These are phyloP conservation scores for Pseudogymnoascus sp. DNA, from an alignment of 2,329 filamentous ascomycete species.

Conservation along the genomic window DNA sequence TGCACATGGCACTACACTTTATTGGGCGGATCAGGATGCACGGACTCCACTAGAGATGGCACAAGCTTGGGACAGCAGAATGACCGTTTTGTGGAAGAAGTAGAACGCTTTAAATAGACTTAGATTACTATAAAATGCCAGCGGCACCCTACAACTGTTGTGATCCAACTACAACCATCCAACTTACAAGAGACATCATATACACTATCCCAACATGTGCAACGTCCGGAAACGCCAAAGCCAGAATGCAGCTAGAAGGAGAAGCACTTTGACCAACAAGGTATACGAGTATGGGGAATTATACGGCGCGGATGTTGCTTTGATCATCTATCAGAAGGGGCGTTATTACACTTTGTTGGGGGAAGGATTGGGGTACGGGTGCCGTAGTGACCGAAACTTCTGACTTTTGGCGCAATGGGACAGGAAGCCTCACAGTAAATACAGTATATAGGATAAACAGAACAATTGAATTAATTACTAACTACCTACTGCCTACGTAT, in stretches of 20 bases:
- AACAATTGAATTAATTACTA: too few species aligned
- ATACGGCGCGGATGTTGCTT: too few species aligned
- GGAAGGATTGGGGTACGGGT: too few species aligned
- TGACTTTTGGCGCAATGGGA: background rate
- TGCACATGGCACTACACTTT: background rate
- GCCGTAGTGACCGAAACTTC: background rate
- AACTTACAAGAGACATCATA: background rate
- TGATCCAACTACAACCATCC: background rate
- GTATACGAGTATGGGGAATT: too few species aligned
- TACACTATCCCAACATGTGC: background rate
- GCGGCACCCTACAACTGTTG: background rate
- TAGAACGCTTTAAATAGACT: too few species aligned
- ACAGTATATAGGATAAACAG: too few species aligned
- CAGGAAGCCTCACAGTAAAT: too few species aligned
- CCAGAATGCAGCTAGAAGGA: too few species aligned
- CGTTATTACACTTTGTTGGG: constrained; percentile 4
- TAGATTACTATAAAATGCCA: background rate
- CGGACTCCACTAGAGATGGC: background rate
- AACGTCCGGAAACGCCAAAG: background rate
- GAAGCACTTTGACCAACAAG: too few species aligned
- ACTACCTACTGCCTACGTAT: too few species aligned
- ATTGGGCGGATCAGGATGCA: background rate
- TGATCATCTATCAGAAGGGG: constrained; percentile 12
- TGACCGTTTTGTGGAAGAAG: background rate
- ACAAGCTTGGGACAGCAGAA: background rate